A percentile compares a stretch with the other conserved stretches of the same genome.
These are phyloP conservation scores for Pelagomonas calceolata DNA, from an alignment of 108 stramenopile species.

Conservation along the genomic window DNA sequence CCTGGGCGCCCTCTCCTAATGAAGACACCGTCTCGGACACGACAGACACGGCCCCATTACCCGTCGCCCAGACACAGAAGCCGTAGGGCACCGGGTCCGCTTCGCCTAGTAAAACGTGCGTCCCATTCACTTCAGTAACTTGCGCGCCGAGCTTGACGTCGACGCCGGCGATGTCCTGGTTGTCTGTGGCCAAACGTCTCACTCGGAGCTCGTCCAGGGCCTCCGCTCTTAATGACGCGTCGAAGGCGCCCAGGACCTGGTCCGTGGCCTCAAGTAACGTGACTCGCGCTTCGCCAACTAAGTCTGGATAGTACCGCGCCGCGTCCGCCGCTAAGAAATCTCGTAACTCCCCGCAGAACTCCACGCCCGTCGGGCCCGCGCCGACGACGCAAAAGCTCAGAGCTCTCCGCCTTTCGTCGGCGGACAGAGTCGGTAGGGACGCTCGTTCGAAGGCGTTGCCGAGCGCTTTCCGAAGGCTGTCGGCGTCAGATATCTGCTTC, in stretches of 20 bases:
- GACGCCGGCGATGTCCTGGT: slow-evolving; percentile 13
- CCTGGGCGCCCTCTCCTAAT: slow-evolving; percentile 39
- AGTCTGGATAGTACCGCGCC: slow-evolving; percentile 53
- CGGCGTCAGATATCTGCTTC: slow-evolving; percentile 72
- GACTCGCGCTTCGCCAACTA: slow-evolving; percentile 69
- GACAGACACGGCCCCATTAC: slow-evolving; percentile 76
- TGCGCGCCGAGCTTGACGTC: slow-evolving; percentile 55
- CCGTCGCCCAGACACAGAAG: slow-evolving; percentile 86
- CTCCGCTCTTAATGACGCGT: slow-evolving; percentile 69
- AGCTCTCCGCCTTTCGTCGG: slow-evolving; percentile 51
- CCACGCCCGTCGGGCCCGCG: slow-evolving; percentile 84
- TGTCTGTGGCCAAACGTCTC: slow-evolving; percentile 37
- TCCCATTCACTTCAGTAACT: slow-evolving; percentile 71
- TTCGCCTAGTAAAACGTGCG: slow-evolving; percentile 58
- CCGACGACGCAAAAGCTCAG: slow-evolving; percentile 84
- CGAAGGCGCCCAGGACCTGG: slow-evolving; percentile 71
- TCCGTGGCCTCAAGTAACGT: slow-evolving; percentile 83
- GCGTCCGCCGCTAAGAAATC: slow-evolving; percentile 76
- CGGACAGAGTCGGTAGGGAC: slow-evolving; percentile 60
- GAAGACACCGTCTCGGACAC: slow-evolving; percentile 49
- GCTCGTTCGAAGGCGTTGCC: slow-evolving; percentile 89
- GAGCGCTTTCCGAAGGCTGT: slow-evolving; percentile 65
- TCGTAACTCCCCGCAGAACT: slow-evolving; percentile 80
- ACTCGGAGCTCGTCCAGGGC: slow-evolving; percentile 58
- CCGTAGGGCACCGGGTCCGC: slow-evolving; percentile 66